These are phyloP conservation scores for Pseudohyphozyma bogoriensis DNA, from an alignment of 768 basidiomycete genomes.

Conservation along the genomic window DNA sequence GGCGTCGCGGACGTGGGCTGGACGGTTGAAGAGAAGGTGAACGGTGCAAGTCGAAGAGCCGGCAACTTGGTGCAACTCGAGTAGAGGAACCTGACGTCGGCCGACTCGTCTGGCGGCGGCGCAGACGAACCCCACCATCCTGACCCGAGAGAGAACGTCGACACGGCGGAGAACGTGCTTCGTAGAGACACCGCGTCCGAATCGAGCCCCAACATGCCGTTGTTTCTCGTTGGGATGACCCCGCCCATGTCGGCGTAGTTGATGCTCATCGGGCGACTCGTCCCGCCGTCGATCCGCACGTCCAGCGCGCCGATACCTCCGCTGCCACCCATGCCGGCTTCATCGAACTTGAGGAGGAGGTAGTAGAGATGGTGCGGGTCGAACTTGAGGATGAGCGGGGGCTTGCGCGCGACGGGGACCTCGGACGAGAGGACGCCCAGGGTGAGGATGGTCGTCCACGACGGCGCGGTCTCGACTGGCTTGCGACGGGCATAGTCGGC, in stretches of 20 bases:
- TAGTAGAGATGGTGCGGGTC: constrained; percentile 82
- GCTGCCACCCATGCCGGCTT: constrained; percentile 54
- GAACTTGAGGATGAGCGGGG: constrained; percentile 55
- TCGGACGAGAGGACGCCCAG: constrained; percentile 23
- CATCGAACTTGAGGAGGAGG: constrained; percentile 74
- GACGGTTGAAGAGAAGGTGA: constrained; percentile 6
- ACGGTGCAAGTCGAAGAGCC: constrained; percentile 44
- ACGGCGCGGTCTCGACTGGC: constrained; percentile 1
- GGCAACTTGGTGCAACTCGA: constrained; percentile 85
- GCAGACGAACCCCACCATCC: constrained; percentile 56
- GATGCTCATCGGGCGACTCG: constrained; percentile 61
- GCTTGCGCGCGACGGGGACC: neutral
- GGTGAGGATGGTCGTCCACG: constrained; percentile 24
- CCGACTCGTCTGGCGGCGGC: constrained; percentile 39
- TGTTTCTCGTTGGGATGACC: neutral
- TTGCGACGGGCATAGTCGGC: constrained; percentile 1
- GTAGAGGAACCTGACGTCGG: constrained; percentile 74
- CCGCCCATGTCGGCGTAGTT: constrained; percentile 45
- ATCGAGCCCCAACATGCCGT: constrained; percentile 10
- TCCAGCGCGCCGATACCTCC: constrained; percentile 78
- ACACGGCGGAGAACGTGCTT: constrained; percentile 45
- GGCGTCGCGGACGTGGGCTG: neutral
- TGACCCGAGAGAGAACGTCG: constrained; percentile 55
- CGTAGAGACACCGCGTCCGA: constrained; percentile 4
- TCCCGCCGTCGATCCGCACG: constrained; percentile 59